These are phyloP conservation scores for Quercus phellos DNA, from an alignment of 331 rosid species.

Conservation along the genomic window DNA sequence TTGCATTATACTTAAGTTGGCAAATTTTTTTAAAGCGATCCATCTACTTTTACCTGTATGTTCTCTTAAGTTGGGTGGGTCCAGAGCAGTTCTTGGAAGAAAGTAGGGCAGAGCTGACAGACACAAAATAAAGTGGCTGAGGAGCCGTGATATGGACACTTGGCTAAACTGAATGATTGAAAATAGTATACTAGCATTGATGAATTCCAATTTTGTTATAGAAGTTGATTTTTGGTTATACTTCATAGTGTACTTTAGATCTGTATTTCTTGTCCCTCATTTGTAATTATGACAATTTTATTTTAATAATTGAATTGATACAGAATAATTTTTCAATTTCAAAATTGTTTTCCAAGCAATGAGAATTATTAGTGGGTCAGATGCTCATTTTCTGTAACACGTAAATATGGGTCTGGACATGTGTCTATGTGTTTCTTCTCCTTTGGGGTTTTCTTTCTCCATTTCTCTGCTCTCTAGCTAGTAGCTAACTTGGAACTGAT, in stretches of 20 bases:
- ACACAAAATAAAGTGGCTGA: background rate
- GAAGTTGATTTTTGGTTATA: background rate
- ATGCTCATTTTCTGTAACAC: conserved; percentile 4
- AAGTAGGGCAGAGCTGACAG: background rate
- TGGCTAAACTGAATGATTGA: background rate
- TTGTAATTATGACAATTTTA: background rate
- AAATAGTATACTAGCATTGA: background rate
- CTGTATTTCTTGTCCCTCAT: background rate
- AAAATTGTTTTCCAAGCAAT: background rate
- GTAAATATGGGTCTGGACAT: background rate
- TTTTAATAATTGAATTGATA: background rate
- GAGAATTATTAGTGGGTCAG: background rate
- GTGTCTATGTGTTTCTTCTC: background rate
- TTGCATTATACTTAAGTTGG: background rate
- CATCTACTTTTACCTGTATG: background rate
- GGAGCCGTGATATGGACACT: background rate
- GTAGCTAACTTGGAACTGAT: too few species aligned
- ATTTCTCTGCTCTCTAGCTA: too few species aligned
- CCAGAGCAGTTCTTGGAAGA: background rate
- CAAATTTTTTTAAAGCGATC: background rate
- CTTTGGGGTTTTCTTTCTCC: too few species aligned
- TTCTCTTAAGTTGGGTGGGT: background rate
- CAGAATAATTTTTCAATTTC: background rate
- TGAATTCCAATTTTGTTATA: background rate
- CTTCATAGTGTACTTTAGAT: background rate